phyloP scores from a whole-genome alignment of 805 yeast species.

The Yarrowia sp. region DNA sequence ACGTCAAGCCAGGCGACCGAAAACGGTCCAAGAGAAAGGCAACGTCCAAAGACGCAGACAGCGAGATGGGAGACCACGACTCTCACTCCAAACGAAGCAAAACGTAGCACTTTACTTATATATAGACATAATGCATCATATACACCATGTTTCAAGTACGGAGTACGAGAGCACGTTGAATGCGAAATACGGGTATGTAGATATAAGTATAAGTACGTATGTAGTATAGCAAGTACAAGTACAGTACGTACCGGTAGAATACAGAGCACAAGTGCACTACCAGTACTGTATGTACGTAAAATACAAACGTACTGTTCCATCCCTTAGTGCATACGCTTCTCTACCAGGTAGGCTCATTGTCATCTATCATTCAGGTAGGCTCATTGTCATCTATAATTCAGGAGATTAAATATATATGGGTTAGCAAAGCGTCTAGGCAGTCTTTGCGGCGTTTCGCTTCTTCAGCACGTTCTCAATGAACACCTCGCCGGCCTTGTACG shows the following conservation, averaged over 20 bases:
- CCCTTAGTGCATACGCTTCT: too few species aligned
- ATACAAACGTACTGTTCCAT: too few species aligned
- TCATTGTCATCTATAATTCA: background rate
- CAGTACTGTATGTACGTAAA: too few species aligned
- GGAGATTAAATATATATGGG: conserved; percentile 18
- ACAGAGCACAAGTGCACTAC: too few species aligned
- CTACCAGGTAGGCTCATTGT: too few species aligned
- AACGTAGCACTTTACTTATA: background rate
- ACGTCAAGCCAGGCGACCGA: background rate
- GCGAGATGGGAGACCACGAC: background rate
- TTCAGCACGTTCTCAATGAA: conserved; percentile 90
- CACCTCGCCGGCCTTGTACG: conserved; percentile 97
- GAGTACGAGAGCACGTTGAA: too few species aligned
- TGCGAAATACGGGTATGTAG: too few species aligned
- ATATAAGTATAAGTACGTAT: too few species aligned
- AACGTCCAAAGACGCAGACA: background rate
- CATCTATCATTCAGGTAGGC: too few species aligned
- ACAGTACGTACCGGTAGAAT: too few species aligned
- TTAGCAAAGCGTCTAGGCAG: background rate
- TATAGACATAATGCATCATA: background rate
- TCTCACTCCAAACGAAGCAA: background rate
- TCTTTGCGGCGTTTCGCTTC: conserved; percentile 49
- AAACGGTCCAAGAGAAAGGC: background rate
- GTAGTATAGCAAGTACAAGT: too few species aligned
- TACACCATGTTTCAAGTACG: too few species aligned